A percentile compares a stretch with the other conserved stretches of the same genome.
phyloP scores from a whole-genome alignment of 1,284 basidiomycete species.

The Puccinia horiana region DNA sequence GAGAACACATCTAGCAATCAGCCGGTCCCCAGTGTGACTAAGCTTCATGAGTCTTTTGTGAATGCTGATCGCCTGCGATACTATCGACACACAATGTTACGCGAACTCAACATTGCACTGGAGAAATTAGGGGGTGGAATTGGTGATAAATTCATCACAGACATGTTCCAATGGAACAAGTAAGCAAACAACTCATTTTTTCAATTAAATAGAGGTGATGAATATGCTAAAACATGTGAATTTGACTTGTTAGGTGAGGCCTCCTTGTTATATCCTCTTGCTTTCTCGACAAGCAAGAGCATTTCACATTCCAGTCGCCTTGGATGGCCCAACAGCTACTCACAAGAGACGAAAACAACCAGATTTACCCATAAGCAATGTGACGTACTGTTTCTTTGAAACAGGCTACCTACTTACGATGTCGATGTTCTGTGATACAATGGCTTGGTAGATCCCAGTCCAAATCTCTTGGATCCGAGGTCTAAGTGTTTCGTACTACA shows the following conservation, averaged over 20 bases:
- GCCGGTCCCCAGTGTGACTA: not conserved
- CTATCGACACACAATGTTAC: too few species aligned
- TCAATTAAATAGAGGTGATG: too few species aligned
- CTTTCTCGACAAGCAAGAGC: not conserved
- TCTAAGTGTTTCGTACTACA: not conserved
- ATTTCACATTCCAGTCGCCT: not conserved
- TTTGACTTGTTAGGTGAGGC: not conserved
- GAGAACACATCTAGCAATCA: not conserved
- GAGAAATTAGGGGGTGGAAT: not conserved
- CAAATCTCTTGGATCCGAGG: slow-evolving; percentile 2
- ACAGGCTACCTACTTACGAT: not conserved
- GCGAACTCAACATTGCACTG: not conserved
- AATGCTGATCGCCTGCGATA: not conserved
- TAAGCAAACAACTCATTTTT: not conserved
- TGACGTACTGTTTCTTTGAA: not conserved
- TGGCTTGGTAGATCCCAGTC: not conserved
- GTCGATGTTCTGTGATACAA: not conserved
- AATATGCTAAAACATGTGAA: too few species aligned
- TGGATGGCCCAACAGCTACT: not conserved
- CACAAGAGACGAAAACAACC: not conserved
- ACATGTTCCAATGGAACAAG: not conserved
- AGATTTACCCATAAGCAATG: not conserved
- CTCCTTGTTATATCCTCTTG: not conserved
- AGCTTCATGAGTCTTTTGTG: not conserved
- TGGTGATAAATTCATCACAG: not conserved